Conservation (phyloP, 257 asterid species). For the Jasminum sambac region DNA sequence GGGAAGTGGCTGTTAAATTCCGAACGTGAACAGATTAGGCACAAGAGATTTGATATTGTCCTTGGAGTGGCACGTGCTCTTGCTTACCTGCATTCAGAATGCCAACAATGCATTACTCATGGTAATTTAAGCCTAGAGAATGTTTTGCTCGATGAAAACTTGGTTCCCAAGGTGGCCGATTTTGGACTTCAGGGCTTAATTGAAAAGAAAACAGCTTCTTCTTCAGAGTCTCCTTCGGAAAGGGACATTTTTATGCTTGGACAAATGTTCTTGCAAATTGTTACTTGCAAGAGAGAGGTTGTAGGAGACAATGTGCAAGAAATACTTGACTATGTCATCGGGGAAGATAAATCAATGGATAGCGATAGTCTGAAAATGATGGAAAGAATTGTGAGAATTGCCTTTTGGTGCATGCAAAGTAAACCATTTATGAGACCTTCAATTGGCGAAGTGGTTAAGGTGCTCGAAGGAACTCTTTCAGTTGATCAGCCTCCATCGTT, state of each 20-base stretch:
- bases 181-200: conserved; percentile 47
- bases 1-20: conserved; percentile 48
- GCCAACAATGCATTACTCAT: conserved; percentile 58
- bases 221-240: conserved; percentile 65
- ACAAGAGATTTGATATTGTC: conserved; percentile 46
- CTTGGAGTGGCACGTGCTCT: conserved; percentile 59
- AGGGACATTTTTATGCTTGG: conserved; percentile 62
- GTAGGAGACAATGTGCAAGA: conserved; percentile 29
- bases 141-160: conserved; percentile 52
- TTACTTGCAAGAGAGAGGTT: conserved; percentile 44
- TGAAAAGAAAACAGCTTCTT: conserved; percentile 34
- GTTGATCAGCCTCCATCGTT: conserved; percentile 67
- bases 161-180: conserved; percentile 59
- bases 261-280: conserved; percentile 47
- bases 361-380: conserved; percentile 33
- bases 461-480: conserved; percentile 64
- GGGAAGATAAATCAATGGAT: conserved; percentile 21
- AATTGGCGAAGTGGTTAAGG: conserved; percentile 65
- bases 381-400: conserved; percentile 55
- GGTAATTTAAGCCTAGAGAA: conserved; percentile 63
- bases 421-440: conserved; percentile 67
- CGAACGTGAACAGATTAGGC: conserved; percentile 35
- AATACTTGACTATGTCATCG: conserved; percentile 32
- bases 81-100: conserved; percentile 61
- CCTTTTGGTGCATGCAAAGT: conserved; percentile 69